These are phyloP conservation scores for Boletus huronensis DNA, from an alignment of 768 basidiomycete genomes.

Conservation along the genomic window DNA sequence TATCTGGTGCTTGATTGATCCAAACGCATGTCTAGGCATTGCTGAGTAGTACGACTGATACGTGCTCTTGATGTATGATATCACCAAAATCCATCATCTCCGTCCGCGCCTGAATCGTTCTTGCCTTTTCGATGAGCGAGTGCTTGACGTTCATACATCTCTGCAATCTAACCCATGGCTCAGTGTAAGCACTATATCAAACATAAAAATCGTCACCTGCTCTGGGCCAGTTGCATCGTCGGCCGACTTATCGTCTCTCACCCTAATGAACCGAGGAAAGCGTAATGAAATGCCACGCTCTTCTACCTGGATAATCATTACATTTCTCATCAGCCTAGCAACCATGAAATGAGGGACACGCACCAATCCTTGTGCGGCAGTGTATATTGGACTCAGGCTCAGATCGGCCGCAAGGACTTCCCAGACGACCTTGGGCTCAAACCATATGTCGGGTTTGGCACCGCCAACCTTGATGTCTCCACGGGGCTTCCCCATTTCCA, in stretches of 20 bases:
- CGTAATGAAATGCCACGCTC: constrained; percentile 92
- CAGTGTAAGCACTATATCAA: not conserved
- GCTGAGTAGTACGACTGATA: constrained; percentile 15
- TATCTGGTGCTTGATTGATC: not conserved
- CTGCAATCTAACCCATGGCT: constrained; percentile 60
- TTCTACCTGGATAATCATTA: constrained; percentile 54
- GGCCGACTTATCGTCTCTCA: constrained; percentile 89
- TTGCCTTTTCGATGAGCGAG: constrained; percentile 75
- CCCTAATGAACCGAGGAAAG: constrained; percentile 90
- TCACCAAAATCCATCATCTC: constrained; percentile 80
- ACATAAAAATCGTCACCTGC: constrained; percentile 52
- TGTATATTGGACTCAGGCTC: constrained; percentile 93
- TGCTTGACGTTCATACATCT: constrained; percentile 90
- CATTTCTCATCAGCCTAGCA: not conserved
- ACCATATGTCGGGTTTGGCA: constrained; percentile 97
- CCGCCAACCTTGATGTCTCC: constrained; percentile 87
- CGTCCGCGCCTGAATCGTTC: constrained; percentile 57
- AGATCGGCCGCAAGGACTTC: constrained; percentile 97
- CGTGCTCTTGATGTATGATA: constrained; percentile 11
- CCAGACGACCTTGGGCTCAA: constrained; percentile 97
- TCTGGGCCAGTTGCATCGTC: constrained; percentile 94
- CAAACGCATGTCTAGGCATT: constrained; percentile 3
- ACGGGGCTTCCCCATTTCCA: constrained; percentile 65
- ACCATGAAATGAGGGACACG: constrained; percentile 24
- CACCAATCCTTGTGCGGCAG: constrained; percentile 89